A percentile compares a stretch with the other conserved stretches of the same genome.
Evolutionary conservation across 2,329 filamentous ascomycete species (phyloP).

Genomic region (Xylariaceae sp.): DNA sequence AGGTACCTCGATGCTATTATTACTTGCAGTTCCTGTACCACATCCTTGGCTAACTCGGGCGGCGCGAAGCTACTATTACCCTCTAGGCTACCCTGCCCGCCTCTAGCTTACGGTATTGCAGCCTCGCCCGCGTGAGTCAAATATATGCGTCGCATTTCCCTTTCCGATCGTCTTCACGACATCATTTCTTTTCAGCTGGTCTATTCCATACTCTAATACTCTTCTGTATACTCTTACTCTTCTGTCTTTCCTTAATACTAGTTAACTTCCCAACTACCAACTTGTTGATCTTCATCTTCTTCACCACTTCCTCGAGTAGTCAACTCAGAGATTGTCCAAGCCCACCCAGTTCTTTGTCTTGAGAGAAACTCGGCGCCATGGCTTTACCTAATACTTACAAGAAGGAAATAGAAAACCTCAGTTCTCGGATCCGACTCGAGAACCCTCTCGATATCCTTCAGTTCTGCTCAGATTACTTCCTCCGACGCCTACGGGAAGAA

Average conservation of each 20-base stretch:
- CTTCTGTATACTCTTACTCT: not conserved
- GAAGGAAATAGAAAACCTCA: conserved; percentile 59
- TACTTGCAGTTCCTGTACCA: conserved; percentile 3
- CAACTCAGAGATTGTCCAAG: not conserved
- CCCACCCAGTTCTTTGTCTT: not conserved
- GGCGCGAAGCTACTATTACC: conserved; percentile 22
- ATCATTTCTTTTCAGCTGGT: conserved; percentile 5
- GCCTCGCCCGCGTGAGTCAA: conserved; percentile 7
- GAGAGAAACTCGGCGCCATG: conserved; percentile 29
- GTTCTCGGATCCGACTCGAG: conserved; percentile 53
- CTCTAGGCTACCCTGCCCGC: conserved; percentile 9
- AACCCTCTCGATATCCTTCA: conserved; percentile 61
- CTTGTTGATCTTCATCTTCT: not conserved
- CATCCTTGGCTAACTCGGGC: conserved; percentile 24
- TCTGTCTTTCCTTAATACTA: not conserved
- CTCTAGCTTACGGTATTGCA: conserved; percentile 10
- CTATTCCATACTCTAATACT: not conserved
- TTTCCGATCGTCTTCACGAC: not conserved
- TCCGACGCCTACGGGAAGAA: conserved; percentile 59
- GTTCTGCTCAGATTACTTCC: conserved; percentile 66
- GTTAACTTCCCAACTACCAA: not conserved
- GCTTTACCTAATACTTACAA: conserved; percentile 51
- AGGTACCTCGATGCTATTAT: conserved; percentile 3
- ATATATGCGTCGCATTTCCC: conserved; percentile 5
- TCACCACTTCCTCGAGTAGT: not conserved